Conservation (phyloP, 1,139 yeast species). For the Zygosaccharomyces sapae region DNA sequence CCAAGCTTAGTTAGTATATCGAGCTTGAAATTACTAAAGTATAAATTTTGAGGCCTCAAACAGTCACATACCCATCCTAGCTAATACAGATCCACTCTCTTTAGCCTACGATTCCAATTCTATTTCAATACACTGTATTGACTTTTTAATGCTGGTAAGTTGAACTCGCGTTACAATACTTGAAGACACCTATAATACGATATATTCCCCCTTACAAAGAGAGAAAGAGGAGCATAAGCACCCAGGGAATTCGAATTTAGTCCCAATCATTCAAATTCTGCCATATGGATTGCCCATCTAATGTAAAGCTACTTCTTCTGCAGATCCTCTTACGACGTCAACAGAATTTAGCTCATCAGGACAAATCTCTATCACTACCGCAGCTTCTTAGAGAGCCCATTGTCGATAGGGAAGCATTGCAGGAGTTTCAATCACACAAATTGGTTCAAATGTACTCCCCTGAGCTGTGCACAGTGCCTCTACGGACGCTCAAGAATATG, state of each 20-base stretch:
- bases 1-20: neutral
- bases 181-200: neutral
- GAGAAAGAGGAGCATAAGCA: neutral
- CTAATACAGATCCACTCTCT: neutral
- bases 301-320: slow-evolving; percentile 27
- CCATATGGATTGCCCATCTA: slow-evolving; percentile 20
- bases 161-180: neutral
- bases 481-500: slow-evolving; percentile 23
- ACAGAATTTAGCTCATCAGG: slow-evolving; percentile 25
- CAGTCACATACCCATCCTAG: slow-evolving; percentile 6
- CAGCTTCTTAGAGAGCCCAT: slow-evolving; percentile 27
- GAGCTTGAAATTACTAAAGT: neutral
- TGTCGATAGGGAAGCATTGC: slow-evolving; percentile 24
- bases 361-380: slow-evolving; percentile 19
- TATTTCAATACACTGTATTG: neutral
- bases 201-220: neutral
- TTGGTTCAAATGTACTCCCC: slow-evolving; percentile 27
- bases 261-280: neutral
- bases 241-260: neutral
- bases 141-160: neutral
- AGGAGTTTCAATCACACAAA: slow-evolving; percentile 24
- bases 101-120: neutral
- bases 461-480: slow-evolving; percentile 20
- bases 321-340: slow-evolving; percentile 32
- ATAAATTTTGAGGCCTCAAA: neutral